Evolutionary conservation across 2,329 filamentous ascomycete species (phyloP), one percentile per base, ranked within the genome.

Genomic region (Xylariaceae sp.): DNA sequence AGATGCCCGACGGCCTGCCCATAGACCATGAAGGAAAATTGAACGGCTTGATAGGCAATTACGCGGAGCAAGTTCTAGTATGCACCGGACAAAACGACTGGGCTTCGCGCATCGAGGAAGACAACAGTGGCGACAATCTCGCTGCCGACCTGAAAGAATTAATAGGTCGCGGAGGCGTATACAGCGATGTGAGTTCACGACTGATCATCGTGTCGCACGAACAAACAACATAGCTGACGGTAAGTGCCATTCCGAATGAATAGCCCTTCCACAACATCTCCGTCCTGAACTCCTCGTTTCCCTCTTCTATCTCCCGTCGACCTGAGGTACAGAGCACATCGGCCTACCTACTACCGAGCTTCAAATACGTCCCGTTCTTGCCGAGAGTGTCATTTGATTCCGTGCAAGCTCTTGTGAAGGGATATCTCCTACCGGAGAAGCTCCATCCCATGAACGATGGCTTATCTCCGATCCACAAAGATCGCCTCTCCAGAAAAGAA

Each of bases 191-290:
- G 65, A 68, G 75, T 72, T 34, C 25, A 40, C 2, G 19, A n/a
- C 29, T 34, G 20, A 37, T 34, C 20, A 40, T 40, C 35, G 19
- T 38, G 12, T 37, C 12, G 21, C 19, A n/a, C n/a, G n/a, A n/a
- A n/a, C n/a, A 20, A 29, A 44, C 19, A 39, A 27, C 11, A 39
- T 44, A 53, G 57, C 65, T 67, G 57, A 67, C 62, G 58, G 56
- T 62, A 61, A 62, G 56, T 64, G 45, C 27, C 29, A 38, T 29
- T n/a, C n/a, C n/a, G n/a, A 39, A 17, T 40, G 34, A 34, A 42
- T 44, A 95, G 88, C 89, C 90, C 25, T 94, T 86, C 64, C 86
- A 91, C 67, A 88, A 91, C 63, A 68, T 94, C 46, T 78, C 89
- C 21, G 71, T 92, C 45, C 81, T 88, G 19, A 88, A 88, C 58